phyloP scores from a whole-genome alignment of 768 basidiomycete species.

The Boletales sp. region DNA sequence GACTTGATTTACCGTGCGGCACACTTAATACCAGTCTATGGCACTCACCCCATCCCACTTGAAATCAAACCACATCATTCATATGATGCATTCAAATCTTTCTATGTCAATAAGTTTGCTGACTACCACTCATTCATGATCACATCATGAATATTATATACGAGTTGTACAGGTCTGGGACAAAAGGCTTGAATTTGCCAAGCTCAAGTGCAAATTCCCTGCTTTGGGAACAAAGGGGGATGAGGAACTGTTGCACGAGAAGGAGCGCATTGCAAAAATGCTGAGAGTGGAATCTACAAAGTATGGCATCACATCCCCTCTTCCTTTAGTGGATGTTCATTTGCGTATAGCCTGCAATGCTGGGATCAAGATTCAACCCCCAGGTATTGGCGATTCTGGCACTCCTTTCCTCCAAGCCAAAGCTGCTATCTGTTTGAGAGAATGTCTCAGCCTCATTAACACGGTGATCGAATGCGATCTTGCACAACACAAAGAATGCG shows the following conservation, averaged over 20 bases:
- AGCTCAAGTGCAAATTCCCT: too few relatives aligned
- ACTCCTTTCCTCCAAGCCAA: slow-evolving; percentile 42
- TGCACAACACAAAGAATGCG: slow-evolving; percentile 66
- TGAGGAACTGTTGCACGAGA: slow-evolving; percentile 71
- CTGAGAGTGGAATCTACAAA: slow-evolving; percentile 35
- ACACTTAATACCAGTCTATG: slow-evolving; percentile 26
- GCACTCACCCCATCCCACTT: not conserved
- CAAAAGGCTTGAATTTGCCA: too few relatives aligned
- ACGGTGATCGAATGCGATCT: slow-evolving; percentile 55
- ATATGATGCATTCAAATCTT: slow-evolving; percentile 20
- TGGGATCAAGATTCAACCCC: slow-evolving; percentile 51
- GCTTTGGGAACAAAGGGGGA: slow-evolving; percentile 64
- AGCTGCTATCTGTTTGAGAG: slow-evolving; percentile 56
- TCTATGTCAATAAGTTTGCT: slow-evolving; percentile 24
- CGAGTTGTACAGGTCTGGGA: slow-evolving; percentile 68
- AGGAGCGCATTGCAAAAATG: slow-evolving; percentile 61
- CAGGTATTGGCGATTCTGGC: slow-evolving; percentile 38
- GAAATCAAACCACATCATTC: slow-evolving; percentile 15
- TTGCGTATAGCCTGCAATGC: slow-evolving; percentile 40
- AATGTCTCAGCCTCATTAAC: slow-evolving; percentile 55
- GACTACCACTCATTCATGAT: slow-evolving; percentile 27
- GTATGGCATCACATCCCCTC: not conserved
- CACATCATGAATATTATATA: too few relatives aligned
- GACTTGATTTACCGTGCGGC: slow-evolving; percentile 29
- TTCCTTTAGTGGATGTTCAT: not conserved